Percentiles rank a stretch among this genome's conserved stretches.
Conservation (phyloP, 2,329 filamentous ascomycete species). For the Verticillium dahliae region DNA sequence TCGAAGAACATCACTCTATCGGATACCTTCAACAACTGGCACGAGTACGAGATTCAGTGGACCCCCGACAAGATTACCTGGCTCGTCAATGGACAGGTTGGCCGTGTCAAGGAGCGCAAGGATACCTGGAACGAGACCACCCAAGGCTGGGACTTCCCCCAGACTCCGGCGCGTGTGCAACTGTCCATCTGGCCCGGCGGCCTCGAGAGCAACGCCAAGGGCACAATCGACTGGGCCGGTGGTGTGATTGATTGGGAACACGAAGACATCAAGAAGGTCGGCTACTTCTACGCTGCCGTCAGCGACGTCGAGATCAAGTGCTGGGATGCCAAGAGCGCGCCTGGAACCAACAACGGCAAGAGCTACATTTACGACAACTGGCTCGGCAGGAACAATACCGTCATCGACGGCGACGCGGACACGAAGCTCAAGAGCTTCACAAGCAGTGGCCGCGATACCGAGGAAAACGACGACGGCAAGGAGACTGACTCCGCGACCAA, state of each 20-base stretch:
- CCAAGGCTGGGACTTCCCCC: constrained; percentile 80
- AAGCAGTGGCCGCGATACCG: constrained; percentile 68
- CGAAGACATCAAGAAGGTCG: constrained; percentile 70
- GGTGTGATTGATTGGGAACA: constrained; percentile 83
- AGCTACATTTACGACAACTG: constrained; percentile 70
- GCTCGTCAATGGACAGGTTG: constrained; percentile 74
- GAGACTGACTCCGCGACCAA: constrained; percentile 12
- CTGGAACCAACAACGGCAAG: constrained; percentile 62
- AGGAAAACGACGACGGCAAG: constrained; percentile 38
- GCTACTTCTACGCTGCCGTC: constrained; percentile 84
- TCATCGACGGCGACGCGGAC: constrained; percentile 66
- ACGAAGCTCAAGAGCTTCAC: constrained; percentile 74
- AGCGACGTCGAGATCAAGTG: constrained; percentile 76
- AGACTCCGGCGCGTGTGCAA: constrained; percentile 85
- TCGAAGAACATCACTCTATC: constrained; percentile 61
- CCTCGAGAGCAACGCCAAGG: constrained; percentile 67
- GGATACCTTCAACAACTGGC: constrained; percentile 71
- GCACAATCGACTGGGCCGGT: constrained; percentile 88
- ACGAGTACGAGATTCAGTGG: constrained; percentile 94
- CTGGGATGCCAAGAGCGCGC: constrained; percentile 50
- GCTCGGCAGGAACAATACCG: constrained; percentile 65
- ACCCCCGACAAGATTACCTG: constrained; percentile 79
- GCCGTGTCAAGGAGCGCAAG: constrained; percentile 66
- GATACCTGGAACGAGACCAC: constrained; percentile 82
- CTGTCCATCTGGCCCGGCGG: constrained; percentile 96